phyloP scores from a whole-genome alignment of 495 filamentous ascomycete species.

The Trichodelitschia bisporula region DNA sequence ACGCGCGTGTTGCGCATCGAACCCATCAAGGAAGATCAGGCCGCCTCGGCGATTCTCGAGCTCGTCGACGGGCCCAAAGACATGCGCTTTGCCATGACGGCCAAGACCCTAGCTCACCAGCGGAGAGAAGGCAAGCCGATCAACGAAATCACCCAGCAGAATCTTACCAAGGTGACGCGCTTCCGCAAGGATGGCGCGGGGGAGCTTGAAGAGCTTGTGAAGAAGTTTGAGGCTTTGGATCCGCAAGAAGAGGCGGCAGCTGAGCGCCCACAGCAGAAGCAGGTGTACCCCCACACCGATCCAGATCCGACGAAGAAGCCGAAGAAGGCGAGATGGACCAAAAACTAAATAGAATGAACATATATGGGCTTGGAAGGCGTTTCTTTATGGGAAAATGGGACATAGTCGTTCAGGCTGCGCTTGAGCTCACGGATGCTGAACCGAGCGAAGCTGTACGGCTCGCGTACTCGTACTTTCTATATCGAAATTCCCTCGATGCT shows the following conservation, averaged over 20 bases:
- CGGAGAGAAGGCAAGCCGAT: constrained; percentile 24
- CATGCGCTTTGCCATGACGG: constrained; percentile 84
- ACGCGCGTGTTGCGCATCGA: constrained; percentile 82
- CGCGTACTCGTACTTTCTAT: too few species aligned
- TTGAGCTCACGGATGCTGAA: too few species aligned
- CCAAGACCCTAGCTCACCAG: constrained; percentile 44
- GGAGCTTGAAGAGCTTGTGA: constrained; percentile 33
- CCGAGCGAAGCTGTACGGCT: too few species aligned
- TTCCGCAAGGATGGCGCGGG: constrained; percentile 43
- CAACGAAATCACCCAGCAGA: constrained; percentile 45
- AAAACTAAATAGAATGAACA: background rate
- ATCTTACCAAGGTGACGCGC: constrained; percentile 65
- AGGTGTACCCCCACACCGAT: too few species aligned
- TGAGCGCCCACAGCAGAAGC: too few species aligned
- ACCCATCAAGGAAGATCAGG: constrained; percentile 48
- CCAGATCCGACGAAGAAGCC: background rate
- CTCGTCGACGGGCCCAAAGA: constrained; percentile 88
- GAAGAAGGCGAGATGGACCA: background rate
- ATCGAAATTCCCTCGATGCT: too few species aligned
- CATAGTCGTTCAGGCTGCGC: too few species aligned
- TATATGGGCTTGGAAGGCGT: too few species aligned
- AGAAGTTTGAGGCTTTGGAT: background rate
- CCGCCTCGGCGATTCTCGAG: constrained; percentile 75
- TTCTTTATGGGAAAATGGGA: too few species aligned
- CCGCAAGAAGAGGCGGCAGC: background rate